These are phyloP conservation scores for Ceratocystiopsis minuta DNA, from an alignment of 2,329 filamentous ascomycete species.

Conservation along the genomic window DNA sequence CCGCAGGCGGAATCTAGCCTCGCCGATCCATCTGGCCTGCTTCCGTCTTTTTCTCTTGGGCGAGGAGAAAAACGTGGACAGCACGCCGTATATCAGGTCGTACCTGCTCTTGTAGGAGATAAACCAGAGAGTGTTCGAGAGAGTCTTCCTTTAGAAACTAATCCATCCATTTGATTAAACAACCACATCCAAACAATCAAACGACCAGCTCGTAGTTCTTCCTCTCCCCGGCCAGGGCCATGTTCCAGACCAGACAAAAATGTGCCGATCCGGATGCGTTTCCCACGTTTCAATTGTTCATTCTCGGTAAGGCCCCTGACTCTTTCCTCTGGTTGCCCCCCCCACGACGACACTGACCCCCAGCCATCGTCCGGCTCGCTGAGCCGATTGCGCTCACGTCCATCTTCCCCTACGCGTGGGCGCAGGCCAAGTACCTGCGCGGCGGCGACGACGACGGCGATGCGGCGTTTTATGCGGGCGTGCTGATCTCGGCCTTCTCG, in stretches of 20 bases:
- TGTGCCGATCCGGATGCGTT: slow-evolving; percentile 50
- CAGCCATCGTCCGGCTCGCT: slow-evolving; percentile 80
- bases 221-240: slow-evolving; percentile 17
- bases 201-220: too few species aligned
- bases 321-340: too few species aligned
- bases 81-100: too few species aligned
- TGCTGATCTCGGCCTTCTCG: slow-evolving; percentile 74
- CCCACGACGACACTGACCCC: not conserved
- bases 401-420: slow-evolving; percentile 85
- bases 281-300: slow-evolving; percentile 63
- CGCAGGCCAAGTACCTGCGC: slow-evolving; percentile 58
- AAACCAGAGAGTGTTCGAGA: too few species aligned
- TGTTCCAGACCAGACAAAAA: slow-evolving; percentile 33
- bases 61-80: too few species aligned
- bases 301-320: slow-evolving; percentile 53
- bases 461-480: slow-evolving; percentile 74
- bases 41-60: too few species aligned
- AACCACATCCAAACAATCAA: not conserved
- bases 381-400: slow-evolving; percentile 87
- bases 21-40: too few species aligned
- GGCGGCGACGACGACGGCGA: slow-evolving; percentile 52
- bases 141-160: too few species aligned
- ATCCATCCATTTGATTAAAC: too few species aligned
- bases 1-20: too few species aligned
- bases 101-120: too few species aligned